Percentiles rank a stretch among this genome's conserved stretches.
Conservation (phyloP, 176 grass and related monocot genomes). For the Alloteropsis semialata region DNA sequence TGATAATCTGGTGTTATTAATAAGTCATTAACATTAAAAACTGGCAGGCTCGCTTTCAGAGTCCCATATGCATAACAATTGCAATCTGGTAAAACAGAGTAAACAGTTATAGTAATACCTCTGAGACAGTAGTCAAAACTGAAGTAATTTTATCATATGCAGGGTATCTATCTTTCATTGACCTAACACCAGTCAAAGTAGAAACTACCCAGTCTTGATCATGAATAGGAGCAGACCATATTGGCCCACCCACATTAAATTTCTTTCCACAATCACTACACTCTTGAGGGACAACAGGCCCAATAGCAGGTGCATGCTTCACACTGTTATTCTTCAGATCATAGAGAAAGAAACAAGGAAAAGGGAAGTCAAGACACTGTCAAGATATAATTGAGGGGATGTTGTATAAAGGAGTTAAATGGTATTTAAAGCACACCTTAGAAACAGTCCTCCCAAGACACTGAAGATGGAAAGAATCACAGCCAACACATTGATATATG, state of each 20-base stretch:
- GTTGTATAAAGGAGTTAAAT: neutral
- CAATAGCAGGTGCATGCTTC: slow-evolving; percentile 82
- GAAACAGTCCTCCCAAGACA: slow-evolving; percentile 66
- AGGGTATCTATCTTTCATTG: slow-evolving; percentile 78
- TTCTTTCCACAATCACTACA: slow-evolving; percentile 81
- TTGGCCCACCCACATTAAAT: slow-evolving; percentile 92
- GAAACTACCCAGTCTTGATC: slow-evolving; percentile 94
- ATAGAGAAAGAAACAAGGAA: slow-evolving; percentile 24
- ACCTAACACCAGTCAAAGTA: slow-evolving; percentile 58
- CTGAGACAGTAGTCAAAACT: slow-evolving; percentile 74
- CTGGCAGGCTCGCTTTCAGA: neutral
- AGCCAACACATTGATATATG: slow-evolving; percentile 90
- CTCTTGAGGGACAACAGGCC: slow-evolving; percentile 90
- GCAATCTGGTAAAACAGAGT: slow-evolving; percentile 6
- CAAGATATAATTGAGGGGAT: neutral
- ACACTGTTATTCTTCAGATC: slow-evolving; percentile 68
- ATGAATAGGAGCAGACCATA: slow-evolving; percentile 97
- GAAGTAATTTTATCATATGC: slow-evolving; percentile 85
- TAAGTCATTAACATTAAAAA: neutral
- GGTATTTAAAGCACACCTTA: slow-evolving; percentile 49
- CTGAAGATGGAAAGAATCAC: slow-evolving; percentile 98
- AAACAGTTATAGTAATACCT: slow-evolving; percentile 44
- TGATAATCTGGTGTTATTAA: neutral
- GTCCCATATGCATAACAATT: slow-evolving; percentile 14
- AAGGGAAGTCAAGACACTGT: slow-evolving; percentile 22